Evolutionary conservation across 2,329 filamentous ascomycete genomes (phyloP).

Genomic region (Talaromyces pinophilus): DNA sequence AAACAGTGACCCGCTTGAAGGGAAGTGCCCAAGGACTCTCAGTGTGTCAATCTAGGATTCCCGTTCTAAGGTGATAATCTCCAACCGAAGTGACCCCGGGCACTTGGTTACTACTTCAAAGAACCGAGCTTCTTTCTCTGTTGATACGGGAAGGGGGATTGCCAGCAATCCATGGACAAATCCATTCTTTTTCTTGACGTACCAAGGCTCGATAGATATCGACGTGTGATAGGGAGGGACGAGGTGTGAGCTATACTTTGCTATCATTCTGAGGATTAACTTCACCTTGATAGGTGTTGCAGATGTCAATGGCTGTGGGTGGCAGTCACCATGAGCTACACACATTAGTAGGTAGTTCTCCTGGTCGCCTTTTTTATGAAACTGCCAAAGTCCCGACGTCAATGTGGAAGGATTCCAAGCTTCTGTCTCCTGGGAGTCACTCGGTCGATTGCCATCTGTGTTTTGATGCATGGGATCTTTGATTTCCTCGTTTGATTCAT

Average conservation of each 20-base stretch:
- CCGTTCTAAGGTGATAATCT: not conserved
- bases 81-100: not conserved
- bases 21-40: not conserved
- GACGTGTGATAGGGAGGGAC: not conserved
- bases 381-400: not conserved
- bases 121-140: not conserved
- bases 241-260: not conserved
- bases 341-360: not conserved
- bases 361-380: not conserved
- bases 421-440: not conserved
- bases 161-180: not conserved
- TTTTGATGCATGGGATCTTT: not conserved
- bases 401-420: not conserved
- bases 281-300: not conserved
- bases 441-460: not conserved
- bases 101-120: not conserved
- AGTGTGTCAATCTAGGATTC: not conserved
- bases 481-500: not conserved
- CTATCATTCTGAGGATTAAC: not conserved
- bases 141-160: not conserved
- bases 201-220: not conserved
- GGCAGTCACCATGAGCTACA: not conserved
- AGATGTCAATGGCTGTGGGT: not conserved
- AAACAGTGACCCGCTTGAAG: not conserved
- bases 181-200: conserved; percentile 1